A percentile compares a stretch with the other conserved stretches of the same genome.
These are phyloP conservation scores for Halophytophthora batemanensis DNA, from an alignment of 352 stramenopile genomes.

Conservation along the genomic window DNA sequence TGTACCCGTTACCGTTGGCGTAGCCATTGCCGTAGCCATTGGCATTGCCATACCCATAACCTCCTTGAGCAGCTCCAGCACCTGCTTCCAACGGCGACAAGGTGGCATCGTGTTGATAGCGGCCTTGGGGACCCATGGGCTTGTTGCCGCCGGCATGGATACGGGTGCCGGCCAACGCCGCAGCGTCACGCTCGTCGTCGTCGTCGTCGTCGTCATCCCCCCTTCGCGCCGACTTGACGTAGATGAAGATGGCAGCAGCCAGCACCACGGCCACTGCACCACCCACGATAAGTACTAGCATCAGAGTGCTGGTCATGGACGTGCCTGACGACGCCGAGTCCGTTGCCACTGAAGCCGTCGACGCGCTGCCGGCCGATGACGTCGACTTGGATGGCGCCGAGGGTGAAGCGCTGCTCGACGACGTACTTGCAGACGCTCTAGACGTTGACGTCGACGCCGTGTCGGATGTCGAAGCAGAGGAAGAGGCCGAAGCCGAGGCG, in stretches of 20 bases:
- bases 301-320: constrained; percentile 26
- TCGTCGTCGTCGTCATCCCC: constrained; percentile 41
- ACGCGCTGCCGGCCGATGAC: constrained; percentile 10
- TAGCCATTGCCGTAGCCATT: constrained; percentile 13
- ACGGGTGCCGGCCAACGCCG: constrained; percentile 10
- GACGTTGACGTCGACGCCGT: constrained; percentile 6
- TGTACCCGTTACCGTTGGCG: not conserved
- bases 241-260: constrained; percentile 46
- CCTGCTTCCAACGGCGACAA: constrained; percentile 30
- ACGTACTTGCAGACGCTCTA: not conserved
- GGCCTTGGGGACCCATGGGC: constrained; percentile 12
- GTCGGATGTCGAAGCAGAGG: not conserved
- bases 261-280: constrained; percentile 43
- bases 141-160: constrained; percentile 11
- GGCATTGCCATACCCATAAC: constrained; percentile 14
- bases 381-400: constrained; percentile 10
- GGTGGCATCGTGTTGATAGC: constrained; percentile 31
- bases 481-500: constrained; percentile 6
- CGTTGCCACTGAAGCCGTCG: constrained; percentile 24
- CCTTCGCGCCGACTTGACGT: constrained; percentile 32
- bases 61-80: too few relatives aligned
- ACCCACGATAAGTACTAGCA: constrained; percentile 46
- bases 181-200: constrained; percentile 23
- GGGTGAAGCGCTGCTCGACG: constrained; percentile 4
- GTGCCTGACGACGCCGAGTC: constrained; percentile 23